Evolutionary conservation across 176 grass and related monocot species (phyloP).

Genomic region (Eragrostis curvula): DNA sequence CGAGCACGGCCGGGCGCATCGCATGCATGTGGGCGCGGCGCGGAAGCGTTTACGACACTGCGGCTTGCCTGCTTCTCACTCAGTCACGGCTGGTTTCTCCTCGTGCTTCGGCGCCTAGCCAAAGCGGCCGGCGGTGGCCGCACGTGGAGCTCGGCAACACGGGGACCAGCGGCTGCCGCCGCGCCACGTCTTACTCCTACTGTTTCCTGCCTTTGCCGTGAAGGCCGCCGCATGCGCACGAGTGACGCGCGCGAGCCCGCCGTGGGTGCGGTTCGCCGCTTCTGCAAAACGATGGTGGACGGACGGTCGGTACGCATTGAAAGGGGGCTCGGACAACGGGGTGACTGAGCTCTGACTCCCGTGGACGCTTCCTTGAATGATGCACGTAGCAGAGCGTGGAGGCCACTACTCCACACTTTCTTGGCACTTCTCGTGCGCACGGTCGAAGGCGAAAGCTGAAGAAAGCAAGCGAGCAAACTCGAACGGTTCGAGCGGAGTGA

Average conservation of each 20-base stretch:
- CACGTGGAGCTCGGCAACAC: not conserved
- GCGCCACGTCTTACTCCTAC: not conserved
- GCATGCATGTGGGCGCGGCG: no score
- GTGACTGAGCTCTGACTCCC: not conserved
- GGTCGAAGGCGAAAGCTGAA: not conserved
- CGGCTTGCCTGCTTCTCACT: not conserved
- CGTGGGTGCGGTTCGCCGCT: not conserved
- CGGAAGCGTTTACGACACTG: no score
- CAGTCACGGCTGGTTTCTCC: not conserved
- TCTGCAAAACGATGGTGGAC: not conserved
- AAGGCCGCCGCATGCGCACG: not conserved
- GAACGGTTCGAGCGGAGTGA: not conserved
- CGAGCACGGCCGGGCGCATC: no score
- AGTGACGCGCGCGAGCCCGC: not conserved
- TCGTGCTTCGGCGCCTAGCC: not conserved
- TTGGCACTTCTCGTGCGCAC: not conserved
- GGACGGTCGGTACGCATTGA: not conserved
- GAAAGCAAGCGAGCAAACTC: not conserved
- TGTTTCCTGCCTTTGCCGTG: not conserved
- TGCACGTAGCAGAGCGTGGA: not conserved
- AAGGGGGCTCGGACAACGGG: not conserved
- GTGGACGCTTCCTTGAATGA: not conserved
- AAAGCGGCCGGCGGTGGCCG: not conserved
- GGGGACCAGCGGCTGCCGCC: not conserved
- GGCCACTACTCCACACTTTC: not conserved